phyloP scores from a whole-genome alignment of 1,284 basidiomycete species.

The Ganoderma sinense region DNA sequence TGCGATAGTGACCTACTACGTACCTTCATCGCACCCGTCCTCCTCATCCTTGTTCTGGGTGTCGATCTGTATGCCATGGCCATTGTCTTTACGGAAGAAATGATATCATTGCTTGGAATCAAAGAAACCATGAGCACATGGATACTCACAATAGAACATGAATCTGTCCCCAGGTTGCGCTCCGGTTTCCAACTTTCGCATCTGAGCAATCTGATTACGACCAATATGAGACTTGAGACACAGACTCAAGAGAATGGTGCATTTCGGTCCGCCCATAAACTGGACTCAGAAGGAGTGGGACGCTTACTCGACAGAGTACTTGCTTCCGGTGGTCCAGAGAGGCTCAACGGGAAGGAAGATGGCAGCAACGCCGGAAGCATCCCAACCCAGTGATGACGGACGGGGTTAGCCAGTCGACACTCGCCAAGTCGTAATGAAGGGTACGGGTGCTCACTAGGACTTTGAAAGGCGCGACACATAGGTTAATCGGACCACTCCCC shows the following conservation, averaged over 20 bases:
- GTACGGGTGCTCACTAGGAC: too few species aligned
- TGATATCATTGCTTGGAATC: not conserved
- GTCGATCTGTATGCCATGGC: constrained; percentile 14
- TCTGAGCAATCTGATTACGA: constrained; percentile 41
- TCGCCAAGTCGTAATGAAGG: too few species aligned
- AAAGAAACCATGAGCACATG: not conserved
- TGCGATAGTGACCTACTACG: constrained; percentile 1
- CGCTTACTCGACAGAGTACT: too few species aligned
- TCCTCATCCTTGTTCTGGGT: constrained; percentile 15
- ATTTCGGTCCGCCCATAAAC: too few species aligned
- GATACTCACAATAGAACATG: constrained; percentile 47
- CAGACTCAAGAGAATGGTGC: not conserved
- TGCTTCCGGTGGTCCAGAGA: too few species aligned
- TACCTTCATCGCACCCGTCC: constrained; percentile 43
- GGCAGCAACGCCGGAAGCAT: too few species aligned
- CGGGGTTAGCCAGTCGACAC: too few species aligned
- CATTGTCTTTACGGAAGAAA: constrained; percentile 14
- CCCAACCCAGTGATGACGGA: too few species aligned
- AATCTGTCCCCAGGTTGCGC: constrained; percentile 44
- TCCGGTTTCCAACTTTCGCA: constrained; percentile 39
- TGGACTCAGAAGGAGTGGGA: constrained; percentile 30
- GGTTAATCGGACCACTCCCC: too few species aligned
- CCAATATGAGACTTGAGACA: not conserved
- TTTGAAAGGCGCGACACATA: too few species aligned
- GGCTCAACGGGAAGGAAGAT: too few species aligned